Conservation (phyloP, 2,329 filamentous ascomycete genomes). For the Fusarium xyrophilum region DNA sequence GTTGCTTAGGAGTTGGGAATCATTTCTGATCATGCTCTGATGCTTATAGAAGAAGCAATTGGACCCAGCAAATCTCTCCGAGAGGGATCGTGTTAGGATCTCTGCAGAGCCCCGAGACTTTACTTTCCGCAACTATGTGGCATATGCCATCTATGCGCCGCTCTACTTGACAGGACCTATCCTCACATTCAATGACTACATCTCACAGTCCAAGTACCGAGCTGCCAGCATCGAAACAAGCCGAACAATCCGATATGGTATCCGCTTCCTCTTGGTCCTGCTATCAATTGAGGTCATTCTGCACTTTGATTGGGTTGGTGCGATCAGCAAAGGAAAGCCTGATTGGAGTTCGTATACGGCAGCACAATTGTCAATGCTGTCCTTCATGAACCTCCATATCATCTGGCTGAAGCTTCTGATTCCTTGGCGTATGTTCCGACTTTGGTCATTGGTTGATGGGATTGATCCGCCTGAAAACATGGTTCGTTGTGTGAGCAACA, state of each 20-base stretch:
- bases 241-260: constrained; percentile 79
- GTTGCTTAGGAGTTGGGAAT: constrained; percentile 6
- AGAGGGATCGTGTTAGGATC: constrained; percentile 82
- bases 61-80: constrained; percentile 84
- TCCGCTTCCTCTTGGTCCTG: constrained; percentile 81
- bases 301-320: constrained; percentile 92
- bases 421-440: constrained; percentile 96
- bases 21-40: constrained; percentile 57
- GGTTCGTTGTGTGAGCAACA: constrained; percentile 94
- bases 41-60: constrained; percentile 94
- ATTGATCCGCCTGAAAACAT: constrained; percentile 98
- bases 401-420: constrained; percentile 98
- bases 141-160: constrained; percentile 89
- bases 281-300: constrained; percentile 90
- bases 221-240: constrained; percentile 71
- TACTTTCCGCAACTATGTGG: constrained; percentile 84
- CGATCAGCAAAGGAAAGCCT: constrained; percentile 82
- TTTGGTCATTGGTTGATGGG: constrained; percentile 92
- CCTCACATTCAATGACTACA: constrained; percentile 97
- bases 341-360: constrained; percentile 85
- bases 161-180: constrained; percentile 94
- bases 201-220: constrained; percentile 80
- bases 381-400: constrained; percentile 94
- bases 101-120: constrained; percentile 76
- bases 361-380: constrained; percentile 86